phyloP scores from a whole-genome alignment of 192 early-diverging fungal species.

The Pecoramyces ruminantium region DNA sequence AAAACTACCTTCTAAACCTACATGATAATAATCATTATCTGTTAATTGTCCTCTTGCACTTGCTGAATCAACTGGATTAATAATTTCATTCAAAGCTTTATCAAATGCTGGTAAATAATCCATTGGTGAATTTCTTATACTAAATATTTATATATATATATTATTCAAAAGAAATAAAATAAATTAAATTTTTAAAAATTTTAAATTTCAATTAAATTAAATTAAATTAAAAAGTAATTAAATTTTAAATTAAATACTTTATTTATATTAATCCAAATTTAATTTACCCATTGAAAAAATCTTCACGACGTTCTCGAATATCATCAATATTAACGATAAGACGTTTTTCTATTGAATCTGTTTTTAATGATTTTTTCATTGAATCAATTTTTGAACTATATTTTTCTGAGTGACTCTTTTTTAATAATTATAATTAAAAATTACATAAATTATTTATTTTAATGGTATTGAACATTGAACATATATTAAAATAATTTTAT shows the following conservation, averaged over 20 bases:
- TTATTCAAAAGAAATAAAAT: conserved; percentile 12
- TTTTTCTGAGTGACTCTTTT: background rate
- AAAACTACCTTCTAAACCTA: conserved; percentile 84
- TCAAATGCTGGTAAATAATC: conserved; percentile 79
- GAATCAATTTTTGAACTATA: background rate
- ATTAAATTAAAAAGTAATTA: too few relatives aligned
- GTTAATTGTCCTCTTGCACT: background rate
- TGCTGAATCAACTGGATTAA: conserved; percentile 5
- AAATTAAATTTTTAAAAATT: too few relatives aligned
- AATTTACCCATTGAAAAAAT: conserved; percentile 52
- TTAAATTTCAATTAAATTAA: too few relatives aligned
- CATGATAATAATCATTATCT: conserved; percentile 34
- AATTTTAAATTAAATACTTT: background rate
- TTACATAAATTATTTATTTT: too few relatives aligned
- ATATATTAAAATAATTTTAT: too few relatives aligned
- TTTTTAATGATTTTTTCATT: background rate
- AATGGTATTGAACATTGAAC: too few relatives aligned
- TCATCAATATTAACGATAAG: conserved; percentile 82
- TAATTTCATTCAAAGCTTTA: conserved; percentile 48
- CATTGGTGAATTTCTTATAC: conserved; percentile 27
- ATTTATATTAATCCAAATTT: background rate
- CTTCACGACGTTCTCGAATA: conserved; percentile 54
- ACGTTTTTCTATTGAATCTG: conserved; percentile 17
- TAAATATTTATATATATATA: background rate
- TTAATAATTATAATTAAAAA: background rate